These are phyloP conservation scores for Candida easanensis DNA, from an alignment of 805 yeast species.

Conservation along the genomic window DNA sequence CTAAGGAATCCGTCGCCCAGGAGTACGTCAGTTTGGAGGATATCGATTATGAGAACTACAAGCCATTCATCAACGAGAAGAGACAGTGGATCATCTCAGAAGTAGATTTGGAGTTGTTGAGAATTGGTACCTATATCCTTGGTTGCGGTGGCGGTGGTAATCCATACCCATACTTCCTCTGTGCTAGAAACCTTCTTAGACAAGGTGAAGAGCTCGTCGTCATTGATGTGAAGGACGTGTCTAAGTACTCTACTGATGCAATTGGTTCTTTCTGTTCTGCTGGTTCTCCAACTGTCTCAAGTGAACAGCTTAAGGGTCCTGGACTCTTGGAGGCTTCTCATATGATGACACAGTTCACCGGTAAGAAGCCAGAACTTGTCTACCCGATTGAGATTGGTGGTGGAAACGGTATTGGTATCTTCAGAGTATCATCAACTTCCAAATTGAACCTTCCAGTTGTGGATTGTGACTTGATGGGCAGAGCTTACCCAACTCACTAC, in stretches of 20 bases:
- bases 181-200: constrained; percentile 32
- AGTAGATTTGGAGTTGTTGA: constrained; percentile 38
- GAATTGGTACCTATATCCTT: constrained; percentile 45
- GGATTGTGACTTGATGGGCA: constrained; percentile 45
- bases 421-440: constrained; percentile 21
- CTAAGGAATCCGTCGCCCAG: constrained; percentile 7
- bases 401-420: constrained; percentile 37
- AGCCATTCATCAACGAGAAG: constrained; percentile 13
- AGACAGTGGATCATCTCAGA: constrained; percentile 27
- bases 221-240: constrained; percentile 27
- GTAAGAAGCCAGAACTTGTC: constrained; percentile 32
- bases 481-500: constrained; percentile 45
- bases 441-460: constrained; percentile 32
- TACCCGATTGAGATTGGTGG: constrained; percentile 44
- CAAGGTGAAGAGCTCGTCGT: constrained; percentile 35
- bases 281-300: constrained; percentile 23
- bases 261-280: constrained; percentile 33
- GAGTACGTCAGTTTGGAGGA: constrained; percentile 13
- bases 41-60: constrained; percentile 25
- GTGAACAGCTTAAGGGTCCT: constrained; percentile 34
- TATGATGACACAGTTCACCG: constrained; percentile 30
- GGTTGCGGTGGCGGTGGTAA: constrained; percentile 55
- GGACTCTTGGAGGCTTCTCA: constrained; percentile 28
- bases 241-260: constrained; percentile 21
- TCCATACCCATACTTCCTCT: constrained; percentile 40